These are phyloP conservation scores for Orbilia oligospora DNA, from an alignment of 2,329 filamentous ascomycete species.

Conservation along the genomic window DNA sequence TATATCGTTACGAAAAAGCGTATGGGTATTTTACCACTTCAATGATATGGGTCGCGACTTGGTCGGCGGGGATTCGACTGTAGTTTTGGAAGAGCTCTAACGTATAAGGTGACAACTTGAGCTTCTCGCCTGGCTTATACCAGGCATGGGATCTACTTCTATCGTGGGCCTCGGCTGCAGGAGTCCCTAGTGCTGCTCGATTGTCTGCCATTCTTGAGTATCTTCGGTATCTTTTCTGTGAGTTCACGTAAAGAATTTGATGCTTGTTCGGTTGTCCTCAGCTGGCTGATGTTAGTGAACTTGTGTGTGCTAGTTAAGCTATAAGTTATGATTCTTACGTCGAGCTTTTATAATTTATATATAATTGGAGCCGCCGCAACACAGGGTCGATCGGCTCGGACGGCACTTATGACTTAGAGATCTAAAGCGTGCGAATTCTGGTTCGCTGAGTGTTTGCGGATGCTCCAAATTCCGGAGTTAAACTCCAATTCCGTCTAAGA, in stretches of 20 bases:
- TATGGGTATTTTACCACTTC: slow-evolving; percentile 11
- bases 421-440: too few relatives aligned
- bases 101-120: slow-evolving; percentile 30
- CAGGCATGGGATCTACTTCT: slow-evolving; percentile 15
- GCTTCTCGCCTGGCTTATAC: slow-evolving; percentile 35
- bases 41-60: slow-evolving; percentile 39
- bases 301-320: too few relatives aligned
- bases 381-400: background rate
- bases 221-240: too few relatives aligned
- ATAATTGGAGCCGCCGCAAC: background rate
- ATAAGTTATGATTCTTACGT: too few relatives aligned
- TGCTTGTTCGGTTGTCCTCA: too few relatives aligned
- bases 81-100: slow-evolving; percentile 41
- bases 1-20: background rate
- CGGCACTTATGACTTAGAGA: too few relatives aligned
- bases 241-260: too few relatives aligned
- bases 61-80: slow-evolving; percentile 23
- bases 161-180: slow-evolving; percentile 1
- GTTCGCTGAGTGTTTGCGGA: background rate
- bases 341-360: too few relatives aligned
- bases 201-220: slow-evolving; percentile 21
- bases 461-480: background rate
- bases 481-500: background rate
- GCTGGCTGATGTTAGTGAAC: too few relatives aligned
- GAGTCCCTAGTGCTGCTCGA: background rate